These are phyloP conservation scores for Cenchrus fungigraminus DNA, from an alignment of 176 grass and related monocot genomes.

Conservation along the genomic window DNA sequence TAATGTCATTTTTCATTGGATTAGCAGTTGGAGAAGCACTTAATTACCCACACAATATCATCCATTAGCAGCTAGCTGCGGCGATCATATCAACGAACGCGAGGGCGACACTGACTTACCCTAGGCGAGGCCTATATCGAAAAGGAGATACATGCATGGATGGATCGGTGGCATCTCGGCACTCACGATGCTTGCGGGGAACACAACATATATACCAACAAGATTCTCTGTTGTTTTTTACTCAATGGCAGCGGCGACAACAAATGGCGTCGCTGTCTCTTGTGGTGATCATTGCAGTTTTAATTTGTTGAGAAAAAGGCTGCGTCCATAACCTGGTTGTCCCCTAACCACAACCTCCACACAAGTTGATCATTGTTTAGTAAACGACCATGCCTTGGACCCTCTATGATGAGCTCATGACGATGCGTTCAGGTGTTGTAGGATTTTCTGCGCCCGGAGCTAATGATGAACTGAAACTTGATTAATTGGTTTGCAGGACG, in stretches of 20 bases:
- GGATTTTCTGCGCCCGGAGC: not conserved
- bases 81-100: constrained; percentile 11
- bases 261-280: constrained; percentile 41
- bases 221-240: constrained; percentile 42
- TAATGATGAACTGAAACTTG: no score
- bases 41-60: not conserved
- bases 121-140: constrained; percentile 26
- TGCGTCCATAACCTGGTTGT: constrained; percentile 7
- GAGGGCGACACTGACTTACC: constrained; percentile 35
- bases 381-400: not conserved
- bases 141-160: not conserved
- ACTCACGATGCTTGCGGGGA: constrained; percentile 52
- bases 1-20: constrained; percentile 4
- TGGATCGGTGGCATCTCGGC: constrained; percentile 50
- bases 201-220: constrained; percentile 40
- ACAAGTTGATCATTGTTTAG: constrained; percentile 13
- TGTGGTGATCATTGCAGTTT: constrained; percentile 11
- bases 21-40: constrained; percentile 23
- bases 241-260: constrained; percentile 26
- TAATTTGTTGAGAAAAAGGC: constrained; percentile 17
- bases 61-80: not conserved
- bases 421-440: not conserved
- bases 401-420: not conserved
- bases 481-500: constrained; percentile 50
- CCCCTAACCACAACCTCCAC: not conserved